These are phyloP conservation scores for Erigeron philadelphicus DNA, from an alignment of 140 eudicot species.

Conservation along the genomic window DNA sequence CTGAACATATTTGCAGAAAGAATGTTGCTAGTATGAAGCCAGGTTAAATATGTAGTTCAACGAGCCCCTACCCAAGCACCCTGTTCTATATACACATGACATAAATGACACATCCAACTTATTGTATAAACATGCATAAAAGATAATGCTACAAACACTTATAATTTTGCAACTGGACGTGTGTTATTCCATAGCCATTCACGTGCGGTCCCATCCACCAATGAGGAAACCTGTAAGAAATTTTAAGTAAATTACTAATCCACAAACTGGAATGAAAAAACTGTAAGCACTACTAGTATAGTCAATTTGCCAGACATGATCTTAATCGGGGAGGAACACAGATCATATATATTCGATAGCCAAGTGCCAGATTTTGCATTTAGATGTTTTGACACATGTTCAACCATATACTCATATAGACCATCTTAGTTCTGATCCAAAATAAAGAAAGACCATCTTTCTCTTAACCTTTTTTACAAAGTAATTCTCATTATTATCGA, in stretches of 20 bases:
- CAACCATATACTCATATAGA: background rate
- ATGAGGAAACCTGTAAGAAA: constrained; percentile 60
- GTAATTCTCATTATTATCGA: too few species aligned
- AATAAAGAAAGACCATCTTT: background rate
- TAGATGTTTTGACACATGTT: background rate
- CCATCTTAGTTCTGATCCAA: background rate
- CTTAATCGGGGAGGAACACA: background rate
- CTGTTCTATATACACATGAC: constrained; percentile 25
- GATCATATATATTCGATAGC: background rate
- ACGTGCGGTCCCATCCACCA: constrained; percentile 74
- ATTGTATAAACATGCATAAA: constrained; percentile 19
- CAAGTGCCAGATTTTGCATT: background rate
- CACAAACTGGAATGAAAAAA: background rate
- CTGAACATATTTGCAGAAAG: constrained; percentile 2
- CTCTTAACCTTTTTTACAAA: too few species aligned
- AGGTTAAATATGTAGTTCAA: constrained; percentile 1
- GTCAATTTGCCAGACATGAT: background rate
- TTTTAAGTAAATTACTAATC: background rate
- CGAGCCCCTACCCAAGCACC: constrained; percentile 12
- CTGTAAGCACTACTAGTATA: constrained; percentile 8
- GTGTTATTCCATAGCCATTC: constrained; percentile 93
- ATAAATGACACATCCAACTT: background rate
- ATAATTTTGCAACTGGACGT: constrained; percentile 55
- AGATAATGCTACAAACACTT: constrained; percentile 1
- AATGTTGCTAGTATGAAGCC: constrained; percentile 2